Percentiles rank a stretch among this genome's conserved stretches.
Conservation (phyloP, 495 filamentous ascomycete species). For the Peziza echinospora region DNA sequence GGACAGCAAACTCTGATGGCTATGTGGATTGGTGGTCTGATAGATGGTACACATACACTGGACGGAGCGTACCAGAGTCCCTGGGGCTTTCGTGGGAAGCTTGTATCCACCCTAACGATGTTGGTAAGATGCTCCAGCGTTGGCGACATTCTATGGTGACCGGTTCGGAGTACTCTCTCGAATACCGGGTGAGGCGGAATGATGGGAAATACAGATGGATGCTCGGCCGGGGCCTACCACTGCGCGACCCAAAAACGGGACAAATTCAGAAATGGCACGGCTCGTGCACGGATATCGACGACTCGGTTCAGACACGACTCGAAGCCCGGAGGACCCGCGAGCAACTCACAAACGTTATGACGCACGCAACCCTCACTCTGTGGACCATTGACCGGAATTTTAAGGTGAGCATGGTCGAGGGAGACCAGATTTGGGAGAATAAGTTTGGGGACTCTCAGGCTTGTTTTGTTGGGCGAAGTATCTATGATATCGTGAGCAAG, state of each 20-base stretch:
- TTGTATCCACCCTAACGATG: conserved; percentile 24
- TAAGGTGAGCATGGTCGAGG: conserved; percentile 41
- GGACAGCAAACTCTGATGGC: conserved; percentile 40
- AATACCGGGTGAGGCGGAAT: conserved; percentile 42
- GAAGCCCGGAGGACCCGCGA: conserved; percentile 35
- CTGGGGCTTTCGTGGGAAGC: conserved; percentile 14
- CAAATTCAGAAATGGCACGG: conserved; percentile 54
- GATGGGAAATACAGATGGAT: conserved; percentile 53
- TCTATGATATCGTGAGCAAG: conserved; percentile 35
- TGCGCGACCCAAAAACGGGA: conserved; percentile 36
- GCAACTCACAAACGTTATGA: conserved; percentile 44
- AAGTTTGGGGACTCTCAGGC: conserved; percentile 7
- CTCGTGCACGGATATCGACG: conserved; percentile 46
- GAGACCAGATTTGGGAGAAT: conserved; percentile 11
- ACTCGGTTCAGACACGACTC: conserved; percentile 37
- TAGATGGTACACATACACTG: conserved; percentile 52
- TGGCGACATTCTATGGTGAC: conserved; percentile 39
- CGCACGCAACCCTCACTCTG: conserved; percentile 42
- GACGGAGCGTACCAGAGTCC: conserved; percentile 32
- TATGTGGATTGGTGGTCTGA: conserved; percentile 43
- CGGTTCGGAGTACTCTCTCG: conserved; percentile 40
- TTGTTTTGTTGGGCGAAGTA: conserved; percentile 31
- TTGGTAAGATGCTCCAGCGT: conserved; percentile 25
- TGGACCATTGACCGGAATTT: conserved; percentile 39
- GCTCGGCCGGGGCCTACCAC: conserved; percentile 40